Percentiles rank a stretch among this genome's conserved stretches.
These are phyloP conservation scores for Alternaria burnsii DNA, from an alignment of 2,329 filamentous ascomycete genomes.

Conservation along the genomic window DNA sequence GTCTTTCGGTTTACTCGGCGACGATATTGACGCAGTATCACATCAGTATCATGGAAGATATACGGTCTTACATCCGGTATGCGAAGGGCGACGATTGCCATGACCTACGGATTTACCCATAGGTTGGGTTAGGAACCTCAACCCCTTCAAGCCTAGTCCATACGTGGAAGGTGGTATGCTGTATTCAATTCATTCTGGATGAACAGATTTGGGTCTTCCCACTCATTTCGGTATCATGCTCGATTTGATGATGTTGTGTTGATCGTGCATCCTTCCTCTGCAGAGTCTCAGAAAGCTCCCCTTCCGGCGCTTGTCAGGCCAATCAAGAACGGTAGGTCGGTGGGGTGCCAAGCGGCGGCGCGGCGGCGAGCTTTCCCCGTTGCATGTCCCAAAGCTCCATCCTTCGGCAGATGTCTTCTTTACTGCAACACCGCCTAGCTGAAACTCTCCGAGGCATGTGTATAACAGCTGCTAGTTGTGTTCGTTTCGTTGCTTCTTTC, in stretches of 20 bases:
- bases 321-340: neutral
- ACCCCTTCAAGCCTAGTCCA: neutral
- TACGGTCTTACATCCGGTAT: neutral
- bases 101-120: neutral
- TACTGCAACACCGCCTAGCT: neutral
- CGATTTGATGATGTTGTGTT: neutral
- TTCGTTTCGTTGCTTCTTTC: neutral
- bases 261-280: neutral
- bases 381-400: neutral
- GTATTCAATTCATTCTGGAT: neutral
- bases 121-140: neutral
- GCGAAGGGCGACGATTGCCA: neutral
- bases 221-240: conserved; percentile 1
- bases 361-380: neutral
- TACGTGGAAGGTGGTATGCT: neutral
- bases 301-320: neutral
- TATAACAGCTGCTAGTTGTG: neutral
- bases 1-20: neutral
- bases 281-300: neutral
- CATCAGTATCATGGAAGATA: neutral
- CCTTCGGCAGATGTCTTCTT: neutral
- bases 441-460: neutral
- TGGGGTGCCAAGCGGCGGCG: neutral
- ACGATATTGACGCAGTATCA: neutral
- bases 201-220: neutral